These are phyloP conservation scores for Rhamnella rubrinervis DNA, from an alignment of 331 rosid species.

Conservation along the genomic window DNA sequence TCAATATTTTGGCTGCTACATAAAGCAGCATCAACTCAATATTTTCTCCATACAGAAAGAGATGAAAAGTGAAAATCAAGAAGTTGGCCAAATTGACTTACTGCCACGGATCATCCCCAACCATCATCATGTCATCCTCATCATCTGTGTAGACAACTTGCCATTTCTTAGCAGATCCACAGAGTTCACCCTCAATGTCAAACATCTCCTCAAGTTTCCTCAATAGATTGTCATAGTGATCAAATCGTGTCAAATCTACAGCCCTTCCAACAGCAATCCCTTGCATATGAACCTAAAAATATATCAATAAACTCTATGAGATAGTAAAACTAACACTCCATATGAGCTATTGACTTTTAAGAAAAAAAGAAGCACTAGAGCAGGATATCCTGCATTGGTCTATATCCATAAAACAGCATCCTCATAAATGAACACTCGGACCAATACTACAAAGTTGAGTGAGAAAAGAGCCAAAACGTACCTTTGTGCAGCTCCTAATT, in stretches of 20 bases:
- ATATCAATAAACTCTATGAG: slow-evolving; percentile 5
- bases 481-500: slow-evolving; percentile 98
- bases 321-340: slow-evolving; percentile 22
- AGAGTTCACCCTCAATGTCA: slow-evolving; percentile 78
- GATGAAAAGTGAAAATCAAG: slow-evolving; percentile 6
- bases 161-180: slow-evolving; percentile 78
- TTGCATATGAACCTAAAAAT: slow-evolving; percentile 90
- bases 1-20: no score
- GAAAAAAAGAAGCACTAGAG: not conserved
- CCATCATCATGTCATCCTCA: slow-evolving; percentile 99
- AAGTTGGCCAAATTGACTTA: slow-evolving; percentile 46
- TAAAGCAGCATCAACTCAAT: no score
- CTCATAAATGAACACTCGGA: not conserved
- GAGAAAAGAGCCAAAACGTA: slow-evolving; percentile 17
- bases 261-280: slow-evolving; percentile 99
- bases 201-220: slow-evolving; percentile 88
- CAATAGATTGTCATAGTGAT: slow-evolving; percentile 69
- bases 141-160: slow-evolving; percentile 93
- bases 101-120: slow-evolving; percentile 99
- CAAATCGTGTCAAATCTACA: slow-evolving; percentile 80
- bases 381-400: not conserved
- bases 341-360: not conserved
- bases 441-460: not conserved
- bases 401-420: not conserved
- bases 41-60: no score